These are phyloP conservation scores for Suillus sp. DNA, from an alignment of 768 basidiomycete species.

Conservation along the genomic window DNA sequence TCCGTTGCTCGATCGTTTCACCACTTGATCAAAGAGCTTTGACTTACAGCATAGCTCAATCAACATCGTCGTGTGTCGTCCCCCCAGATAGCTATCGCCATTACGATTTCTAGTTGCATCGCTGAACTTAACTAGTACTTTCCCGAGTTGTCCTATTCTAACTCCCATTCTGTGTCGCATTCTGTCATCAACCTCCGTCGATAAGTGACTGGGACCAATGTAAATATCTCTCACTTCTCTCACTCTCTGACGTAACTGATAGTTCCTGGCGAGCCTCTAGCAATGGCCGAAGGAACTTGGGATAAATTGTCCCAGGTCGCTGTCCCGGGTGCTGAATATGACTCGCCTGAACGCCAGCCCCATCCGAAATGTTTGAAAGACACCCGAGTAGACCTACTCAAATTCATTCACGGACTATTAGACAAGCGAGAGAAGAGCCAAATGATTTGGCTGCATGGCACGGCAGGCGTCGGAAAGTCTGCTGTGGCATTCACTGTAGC, in stretches of 20 bases:
- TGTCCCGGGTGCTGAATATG: not conserved
- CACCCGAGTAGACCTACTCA: not conserved
- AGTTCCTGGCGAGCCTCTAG: not conserved
- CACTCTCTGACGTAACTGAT: not conserved
- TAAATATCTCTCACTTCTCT: not conserved
- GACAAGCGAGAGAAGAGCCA: not conserved
- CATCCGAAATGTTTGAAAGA: conserved; percentile 2
- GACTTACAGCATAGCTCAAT: too few species aligned
- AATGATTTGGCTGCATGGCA: conserved; percentile 2
- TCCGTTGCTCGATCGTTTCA: not conserved
- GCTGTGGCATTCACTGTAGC: conserved; percentile 5
- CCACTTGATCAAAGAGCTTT: too few species aligned
- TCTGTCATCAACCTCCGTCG: not conserved
- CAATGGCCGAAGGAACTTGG: not conserved
- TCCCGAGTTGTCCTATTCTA: not conserved
- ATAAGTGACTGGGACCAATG: not conserved
- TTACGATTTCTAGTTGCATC: not conserved
- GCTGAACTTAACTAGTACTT: not conserved
- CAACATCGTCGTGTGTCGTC: not conserved
- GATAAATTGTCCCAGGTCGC: not conserved
- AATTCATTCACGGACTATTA: not conserved
- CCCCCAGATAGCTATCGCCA: not conserved
- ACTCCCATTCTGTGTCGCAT: not conserved
- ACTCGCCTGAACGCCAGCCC: not conserved
- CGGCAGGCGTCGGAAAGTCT: not conserved